Conservation (phyloP, 345 rosid species). For the Populus ilicifolia region DNA sequence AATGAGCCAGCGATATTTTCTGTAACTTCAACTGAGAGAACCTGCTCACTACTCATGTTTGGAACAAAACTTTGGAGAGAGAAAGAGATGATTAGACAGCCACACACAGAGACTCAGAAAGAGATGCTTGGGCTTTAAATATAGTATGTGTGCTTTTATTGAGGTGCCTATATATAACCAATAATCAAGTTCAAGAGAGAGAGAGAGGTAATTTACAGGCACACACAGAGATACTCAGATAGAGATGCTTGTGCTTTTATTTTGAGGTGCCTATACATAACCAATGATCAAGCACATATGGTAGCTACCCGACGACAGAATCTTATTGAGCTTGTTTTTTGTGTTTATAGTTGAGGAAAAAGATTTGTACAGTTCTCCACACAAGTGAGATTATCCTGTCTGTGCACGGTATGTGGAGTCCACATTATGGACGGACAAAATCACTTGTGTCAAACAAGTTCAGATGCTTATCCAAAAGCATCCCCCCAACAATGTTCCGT, state of each 20-base stretch:
- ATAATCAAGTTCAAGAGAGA: neutral
- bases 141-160: neutral
- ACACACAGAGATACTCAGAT: neutral
- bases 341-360: neutral
- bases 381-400: neutral
- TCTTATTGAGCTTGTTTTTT: neutral
- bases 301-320: neutral
- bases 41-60: conserved; percentile 26
- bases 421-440: neutral
- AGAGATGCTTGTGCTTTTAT: neutral
- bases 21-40: conserved; percentile 12
- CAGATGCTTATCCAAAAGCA: neutral
- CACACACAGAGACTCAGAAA: neutral
- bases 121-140: neutral
- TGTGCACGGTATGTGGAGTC: neutral
- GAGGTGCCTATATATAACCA: neutral
- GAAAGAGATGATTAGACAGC: neutral
- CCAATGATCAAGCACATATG: neutral
- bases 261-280: neutral
- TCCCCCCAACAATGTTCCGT: neutral
- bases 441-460: neutral
- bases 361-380: neutral
- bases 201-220: neutral
- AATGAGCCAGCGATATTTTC: conserved; percentile 3
- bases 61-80: neutral